phyloP scores from a whole-genome alignment of 805 yeast genomes.

The Wickerhamiella dianesei region DNA sequence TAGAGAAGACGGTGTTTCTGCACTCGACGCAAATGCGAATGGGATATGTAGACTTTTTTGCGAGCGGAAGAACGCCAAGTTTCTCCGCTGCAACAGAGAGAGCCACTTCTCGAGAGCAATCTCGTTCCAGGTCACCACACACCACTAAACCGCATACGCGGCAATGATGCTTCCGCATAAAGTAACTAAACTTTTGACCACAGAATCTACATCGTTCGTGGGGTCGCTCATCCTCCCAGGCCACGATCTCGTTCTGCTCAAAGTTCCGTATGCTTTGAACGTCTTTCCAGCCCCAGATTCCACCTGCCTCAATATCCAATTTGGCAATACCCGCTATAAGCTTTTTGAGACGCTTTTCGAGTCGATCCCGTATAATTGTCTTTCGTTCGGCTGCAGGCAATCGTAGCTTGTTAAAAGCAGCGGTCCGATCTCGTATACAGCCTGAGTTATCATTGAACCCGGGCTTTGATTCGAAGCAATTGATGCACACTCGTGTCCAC shows the following conservation, averaged over 20 bases:
- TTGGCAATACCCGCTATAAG: constrained; percentile 19
- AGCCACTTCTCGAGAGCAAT: constrained; percentile 66
- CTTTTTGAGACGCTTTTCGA: constrained; percentile 43
- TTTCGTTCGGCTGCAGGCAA: constrained; percentile 33
- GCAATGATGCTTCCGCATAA: constrained; percentile 76
- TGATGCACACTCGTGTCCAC: constrained; percentile 60
- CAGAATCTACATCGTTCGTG: constrained; percentile 53
- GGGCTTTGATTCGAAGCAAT: constrained; percentile 44
- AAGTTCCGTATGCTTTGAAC: constrained; percentile 23
- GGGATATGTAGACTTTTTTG: constrained; percentile 8
- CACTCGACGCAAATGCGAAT: constrained; percentile 61
- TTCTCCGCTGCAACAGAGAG: constrained; percentile 25
- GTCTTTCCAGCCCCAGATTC: constrained; percentile 22
- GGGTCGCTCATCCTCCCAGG: constrained; percentile 50
- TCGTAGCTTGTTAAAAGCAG: constrained; percentile 32
- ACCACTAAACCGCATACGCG: constrained; percentile 73
- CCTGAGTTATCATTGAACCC: constrained; percentile 38
- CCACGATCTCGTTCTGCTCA: constrained; percentile 36
- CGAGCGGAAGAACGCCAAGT: constrained; percentile 12
- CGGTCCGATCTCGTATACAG: constrained; percentile 33
- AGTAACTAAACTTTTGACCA: constrained; percentile 38
- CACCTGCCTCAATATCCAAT: constrained; percentile 15
- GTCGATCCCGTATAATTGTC: constrained; percentile 39
- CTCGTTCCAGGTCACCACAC: constrained; percentile 50
- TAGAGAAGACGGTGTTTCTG: constrained; percentile 45